These are phyloP conservation scores for Staphylotrichum tortipilum DNA, from an alignment of 495 filamentous ascomycete species.

Conservation along the genomic window DNA sequence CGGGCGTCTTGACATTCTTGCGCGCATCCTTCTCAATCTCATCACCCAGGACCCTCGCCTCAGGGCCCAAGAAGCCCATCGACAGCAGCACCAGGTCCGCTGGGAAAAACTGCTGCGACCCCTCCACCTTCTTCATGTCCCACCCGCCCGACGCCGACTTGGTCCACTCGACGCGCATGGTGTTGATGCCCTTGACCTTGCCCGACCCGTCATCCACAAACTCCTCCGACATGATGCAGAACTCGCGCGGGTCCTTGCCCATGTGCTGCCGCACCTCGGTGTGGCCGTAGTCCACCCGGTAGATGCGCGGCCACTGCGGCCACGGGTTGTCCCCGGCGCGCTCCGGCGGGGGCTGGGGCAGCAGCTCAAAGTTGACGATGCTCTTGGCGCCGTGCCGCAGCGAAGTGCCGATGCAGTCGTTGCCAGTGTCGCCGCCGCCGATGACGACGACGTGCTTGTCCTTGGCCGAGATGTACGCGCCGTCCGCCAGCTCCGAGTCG, in stretches of 20 bases:
- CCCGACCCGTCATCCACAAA: conserved; percentile 90
- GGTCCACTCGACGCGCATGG: conserved; percentile 94
- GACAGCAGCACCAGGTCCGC: conserved; percentile 93
- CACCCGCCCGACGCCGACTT: conserved; percentile 83
- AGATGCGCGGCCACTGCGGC: conserved; percentile 99
- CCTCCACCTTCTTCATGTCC: conserved; percentile 99
- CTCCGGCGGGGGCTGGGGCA: conserved; percentile 89
- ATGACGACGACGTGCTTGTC: conserved; percentile 97
- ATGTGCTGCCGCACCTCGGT: conserved; percentile 94
- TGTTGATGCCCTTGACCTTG: conserved; percentile 94
- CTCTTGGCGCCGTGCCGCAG: conserved; percentile 96
- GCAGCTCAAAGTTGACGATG: conserved; percentile 94
- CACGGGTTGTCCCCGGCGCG: conserved; percentile 96
- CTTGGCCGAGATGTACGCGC: conserved; percentile 90
- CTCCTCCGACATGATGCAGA: conserved; percentile 97
- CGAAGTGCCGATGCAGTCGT: conserved; percentile 98
- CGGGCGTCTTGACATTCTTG: conserved; percentile 96
- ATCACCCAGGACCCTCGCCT: conserved; percentile 78
- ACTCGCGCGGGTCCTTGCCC: conserved; percentile 96
- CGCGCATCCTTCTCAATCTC: conserved; percentile 85
- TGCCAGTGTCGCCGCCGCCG: conserved; percentile 96
- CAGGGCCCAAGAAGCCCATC: conserved; percentile 97
- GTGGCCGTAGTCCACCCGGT: conserved; percentile 97
- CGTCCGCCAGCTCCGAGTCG: conserved; percentile 81
- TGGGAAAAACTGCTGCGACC: conserved; percentile 93